Conservation (phyloP, 768 basidiomycete genomes). For the Chlorophyllum brunneum region DNA sequence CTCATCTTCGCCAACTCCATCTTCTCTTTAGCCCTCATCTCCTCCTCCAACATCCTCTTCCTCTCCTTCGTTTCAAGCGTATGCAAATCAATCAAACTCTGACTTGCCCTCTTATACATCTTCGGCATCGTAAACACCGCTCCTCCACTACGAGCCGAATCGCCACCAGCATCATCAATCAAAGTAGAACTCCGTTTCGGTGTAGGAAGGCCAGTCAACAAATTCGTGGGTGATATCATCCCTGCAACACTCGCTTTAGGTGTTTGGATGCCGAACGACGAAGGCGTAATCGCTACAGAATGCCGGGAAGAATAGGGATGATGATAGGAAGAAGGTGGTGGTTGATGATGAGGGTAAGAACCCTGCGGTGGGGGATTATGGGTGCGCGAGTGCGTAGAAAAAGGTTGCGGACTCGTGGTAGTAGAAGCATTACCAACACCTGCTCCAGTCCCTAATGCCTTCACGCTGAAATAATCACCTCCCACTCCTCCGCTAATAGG, state of each 20-base stretch:
- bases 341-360: background rate
- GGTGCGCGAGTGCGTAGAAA: background rate
- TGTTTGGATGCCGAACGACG: slow-evolving; percentile 9
- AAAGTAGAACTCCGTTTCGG: slow-evolving; percentile 7
- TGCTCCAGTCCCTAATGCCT: background rate
- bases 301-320: background rate
- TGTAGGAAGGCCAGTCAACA: slow-evolving; percentile 1
- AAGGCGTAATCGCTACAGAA: background rate
- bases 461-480: slow-evolving; percentile 1
- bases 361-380: too few species aligned
- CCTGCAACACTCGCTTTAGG: slow-evolving; percentile 12
- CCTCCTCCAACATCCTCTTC: slow-evolving; percentile 9
- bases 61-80: slow-evolving; percentile 24
- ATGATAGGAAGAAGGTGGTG: background rate
- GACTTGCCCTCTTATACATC: slow-evolving; percentile 57
- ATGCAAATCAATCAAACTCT: slow-evolving; percentile 60
- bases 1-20: slow-evolving; percentile 26
- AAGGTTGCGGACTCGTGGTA: background rate
- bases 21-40: slow-evolving; percentile 18
- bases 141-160: slow-evolving; percentile 1
- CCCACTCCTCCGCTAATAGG: background rate
- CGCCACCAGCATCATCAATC: background rate
- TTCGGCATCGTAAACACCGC: slow-evolving; percentile 27
- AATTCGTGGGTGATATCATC: background rate
- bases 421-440: background rate